Evolutionary conservation across 331 rosid species (phyloP).

Genomic region (Quercus tomentella): DNA sequence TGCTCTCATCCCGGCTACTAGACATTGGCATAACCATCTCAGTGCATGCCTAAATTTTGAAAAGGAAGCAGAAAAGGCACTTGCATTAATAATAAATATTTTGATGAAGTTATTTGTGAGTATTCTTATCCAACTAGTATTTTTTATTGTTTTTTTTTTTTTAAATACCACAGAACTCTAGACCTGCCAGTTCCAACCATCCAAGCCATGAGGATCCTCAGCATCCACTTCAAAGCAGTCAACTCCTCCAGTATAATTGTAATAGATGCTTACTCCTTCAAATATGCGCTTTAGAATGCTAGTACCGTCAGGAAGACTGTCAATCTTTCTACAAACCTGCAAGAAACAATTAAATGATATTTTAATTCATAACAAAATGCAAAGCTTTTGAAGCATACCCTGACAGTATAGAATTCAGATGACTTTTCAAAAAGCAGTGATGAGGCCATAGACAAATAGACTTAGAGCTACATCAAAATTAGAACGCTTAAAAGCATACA

Average conservation of each 20-base stretch:
- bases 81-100: constrained; percentile 10
- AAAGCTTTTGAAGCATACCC: background rate
- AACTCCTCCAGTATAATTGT: constrained; percentile 63
- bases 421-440: background rate
- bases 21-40: constrained; percentile 96
- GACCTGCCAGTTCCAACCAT: constrained; percentile 93
- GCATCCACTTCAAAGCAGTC: constrained; percentile 62
- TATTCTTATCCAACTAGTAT: background rate
- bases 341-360: constrained; percentile 1
- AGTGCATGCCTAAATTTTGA: constrained; percentile 63
- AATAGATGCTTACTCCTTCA: constrained; percentile 67
- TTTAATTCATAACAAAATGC: constrained; percentile 3
- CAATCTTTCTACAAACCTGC: constrained; percentile 74
- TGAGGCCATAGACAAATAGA: background rate
- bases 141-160: background rate
- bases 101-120: background rate
- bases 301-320: constrained; percentile 43
- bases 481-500: background rate
- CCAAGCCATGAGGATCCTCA: constrained; percentile 71
- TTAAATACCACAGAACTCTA: background rate
- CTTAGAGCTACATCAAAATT: background rate
- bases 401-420: background rate
- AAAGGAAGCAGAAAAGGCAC: constrained; percentile 8
- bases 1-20: constrained; percentile 48
- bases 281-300: constrained; percentile 58